Base-by-base conservation (phyloP, 371 early-diverging fungal genomes). In the Chytridiales sp. region DNA sequence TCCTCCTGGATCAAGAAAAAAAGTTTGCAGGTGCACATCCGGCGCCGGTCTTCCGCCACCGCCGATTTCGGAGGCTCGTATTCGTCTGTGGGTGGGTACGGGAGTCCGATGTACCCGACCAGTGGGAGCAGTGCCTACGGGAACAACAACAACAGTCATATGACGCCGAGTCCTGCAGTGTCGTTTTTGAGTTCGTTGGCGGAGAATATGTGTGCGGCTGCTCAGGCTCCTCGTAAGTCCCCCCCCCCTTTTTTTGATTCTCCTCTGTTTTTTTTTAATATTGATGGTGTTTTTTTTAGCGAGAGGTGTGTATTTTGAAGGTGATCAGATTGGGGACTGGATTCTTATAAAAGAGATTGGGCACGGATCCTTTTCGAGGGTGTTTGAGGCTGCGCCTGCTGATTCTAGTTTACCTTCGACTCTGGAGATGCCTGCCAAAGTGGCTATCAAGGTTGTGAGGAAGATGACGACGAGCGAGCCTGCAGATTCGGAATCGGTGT, bases 251-350 rank as follows among this genome's bases (percentile, higher is more conserved):
- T 30, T 13, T n/a, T 4, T n/a, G 3, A 51, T 55, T 24, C 15
- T 36, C 32, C 13, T 42, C 11, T 24, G 17, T 13, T 38, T 9
- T 21, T 59, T 48, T 2, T 40, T 15, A 0, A 36, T 5, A 32
- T 59, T 40, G 11, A 22, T n/a, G n/a, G 6, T 31, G 22, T 30
- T 38, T 40, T 22, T 49, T 11, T 47, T 64, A 54, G 59, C 59
- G 19, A 58, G 55, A 11, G 68, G 68, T 1, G 57, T 51, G 8
- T 68, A 73, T 58, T 11, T 8, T 9, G 62, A 64, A 22, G 87
- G 87, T 35, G 81, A 89, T 68, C 75, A 85, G 66, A 71, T 89
- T 57, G 89, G 86, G 47, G 79, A 83, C 27, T 88, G 80, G 62
- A 64, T 76, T 5, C 59, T 88, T 1, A 80, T 79, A 13, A 65